phyloP scores from a whole-genome alignment of 2,329 filamentous ascomycete genomes.

The Sclerotinia glacialis region DNA sequence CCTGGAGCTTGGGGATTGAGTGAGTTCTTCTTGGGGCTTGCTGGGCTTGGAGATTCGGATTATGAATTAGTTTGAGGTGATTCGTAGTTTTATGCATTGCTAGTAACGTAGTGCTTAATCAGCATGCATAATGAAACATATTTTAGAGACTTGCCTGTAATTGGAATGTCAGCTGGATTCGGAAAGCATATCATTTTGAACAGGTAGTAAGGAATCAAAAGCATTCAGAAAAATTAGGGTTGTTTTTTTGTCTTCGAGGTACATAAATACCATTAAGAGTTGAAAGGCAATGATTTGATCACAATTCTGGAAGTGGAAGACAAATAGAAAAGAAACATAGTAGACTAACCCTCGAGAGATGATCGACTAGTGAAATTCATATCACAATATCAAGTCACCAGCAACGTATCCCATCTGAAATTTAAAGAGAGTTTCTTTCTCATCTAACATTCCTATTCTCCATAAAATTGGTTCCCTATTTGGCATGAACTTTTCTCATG shows the following conservation, averaged over 20 bases:
- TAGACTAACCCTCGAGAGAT: constrained; percentile 10
- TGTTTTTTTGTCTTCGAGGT: constrained; percentile 23
- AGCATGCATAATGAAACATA: neutral
- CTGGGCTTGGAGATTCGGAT: constrained; percentile 44
- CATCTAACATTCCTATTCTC: constrained; percentile 16
- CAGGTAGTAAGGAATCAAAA: neutral
- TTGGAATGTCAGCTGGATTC: neutral
- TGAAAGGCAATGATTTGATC: constrained; percentile 24
- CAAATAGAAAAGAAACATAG: neutral
- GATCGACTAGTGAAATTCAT: neutral
- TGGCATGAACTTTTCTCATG: constrained; percentile 13
- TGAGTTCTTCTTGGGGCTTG: constrained; percentile 77
- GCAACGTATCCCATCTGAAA: neutral
- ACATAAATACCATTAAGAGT: constrained; percentile 20
- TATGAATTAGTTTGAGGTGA: constrained; percentile 39
- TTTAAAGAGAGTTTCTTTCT: constrained; percentile 14
- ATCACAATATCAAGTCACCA: constrained; percentile 21
- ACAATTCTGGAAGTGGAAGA: neutral
- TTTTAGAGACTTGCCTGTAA: neutral
- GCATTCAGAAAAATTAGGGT: constrained; percentile 22
- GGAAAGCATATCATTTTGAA: neutral
- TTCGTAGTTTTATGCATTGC: neutral
- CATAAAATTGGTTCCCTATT: constrained; percentile 16
- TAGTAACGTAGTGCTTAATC: constrained; percentile 5
- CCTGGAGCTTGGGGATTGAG: constrained; percentile 75